Evolutionary conservation across 257 asterid genomes (phyloP).

Genomic region (Buddleja alternifolia): DNA sequence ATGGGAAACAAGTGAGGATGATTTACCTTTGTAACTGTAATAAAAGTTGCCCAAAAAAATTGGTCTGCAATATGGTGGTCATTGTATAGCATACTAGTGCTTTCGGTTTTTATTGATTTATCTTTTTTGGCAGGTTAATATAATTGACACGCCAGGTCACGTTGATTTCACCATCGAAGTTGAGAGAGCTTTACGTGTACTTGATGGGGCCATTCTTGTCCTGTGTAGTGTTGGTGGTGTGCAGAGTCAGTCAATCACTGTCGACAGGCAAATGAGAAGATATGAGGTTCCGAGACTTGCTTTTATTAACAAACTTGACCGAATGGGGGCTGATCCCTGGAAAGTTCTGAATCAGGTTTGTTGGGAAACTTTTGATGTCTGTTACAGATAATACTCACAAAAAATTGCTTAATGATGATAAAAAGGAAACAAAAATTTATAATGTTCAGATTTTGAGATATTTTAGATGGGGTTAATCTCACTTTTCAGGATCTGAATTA

Average conservation of each 20-base stretch:
- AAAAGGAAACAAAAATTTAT: neutral
- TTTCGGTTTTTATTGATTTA: neutral
- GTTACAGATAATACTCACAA: neutral
- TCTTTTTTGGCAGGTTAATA: constrained; percentile 68
- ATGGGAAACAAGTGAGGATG: neutral
- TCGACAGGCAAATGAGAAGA: constrained; percentile 99
- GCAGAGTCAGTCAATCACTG: constrained; percentile 98
- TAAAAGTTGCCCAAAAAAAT: no score
- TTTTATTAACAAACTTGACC: constrained; percentile 92
- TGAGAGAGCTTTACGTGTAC: constrained; percentile 98
- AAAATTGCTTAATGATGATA: neutral
- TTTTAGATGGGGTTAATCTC: constrained; percentile 1
- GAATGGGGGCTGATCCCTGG: constrained; percentile 99
- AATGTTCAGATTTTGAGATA: neutral
- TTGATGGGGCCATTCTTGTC: constrained; percentile 97
- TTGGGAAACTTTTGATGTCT: constrained; percentile 14
- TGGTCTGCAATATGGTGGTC: no score
- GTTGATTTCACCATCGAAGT: constrained; percentile 99
- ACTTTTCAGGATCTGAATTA: no score
- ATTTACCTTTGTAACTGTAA: no score
- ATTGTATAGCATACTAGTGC: no score
- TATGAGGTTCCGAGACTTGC: constrained; percentile 97
- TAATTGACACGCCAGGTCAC: constrained; percentile 98
- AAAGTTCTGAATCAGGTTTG: constrained; percentile 92
- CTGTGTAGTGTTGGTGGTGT: constrained; percentile 99